These are phyloP conservation scores for Cadophora gregata DNA, from an alignment of 2,329 filamentous ascomycete species.

Conservation along the genomic window DNA sequence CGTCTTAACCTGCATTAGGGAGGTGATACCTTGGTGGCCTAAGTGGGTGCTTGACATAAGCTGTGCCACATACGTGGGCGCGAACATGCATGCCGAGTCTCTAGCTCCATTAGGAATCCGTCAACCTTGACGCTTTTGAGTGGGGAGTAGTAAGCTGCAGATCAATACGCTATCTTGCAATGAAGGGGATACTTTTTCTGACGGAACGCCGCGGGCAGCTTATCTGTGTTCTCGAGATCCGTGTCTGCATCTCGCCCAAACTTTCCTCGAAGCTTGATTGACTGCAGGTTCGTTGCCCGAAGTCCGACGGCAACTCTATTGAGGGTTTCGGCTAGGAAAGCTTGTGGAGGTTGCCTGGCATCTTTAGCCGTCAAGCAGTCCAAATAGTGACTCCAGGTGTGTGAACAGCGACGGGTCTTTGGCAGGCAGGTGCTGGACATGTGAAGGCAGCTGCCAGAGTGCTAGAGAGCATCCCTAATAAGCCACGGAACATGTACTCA, in stretches of 20 bases:
- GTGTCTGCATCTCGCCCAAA: neutral
- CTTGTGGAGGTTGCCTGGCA: neutral
- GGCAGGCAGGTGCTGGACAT: neutral
- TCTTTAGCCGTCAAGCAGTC: neutral
- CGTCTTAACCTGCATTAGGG: neutral
- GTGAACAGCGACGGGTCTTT: neutral
- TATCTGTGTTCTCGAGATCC: neutral
- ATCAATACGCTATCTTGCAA: neutral
- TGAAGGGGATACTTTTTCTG: neutral
- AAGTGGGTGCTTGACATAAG: constrained; percentile 11
- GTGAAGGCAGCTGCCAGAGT: neutral
- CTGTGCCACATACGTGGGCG: neutral
- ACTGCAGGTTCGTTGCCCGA: no score
- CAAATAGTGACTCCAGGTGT: neutral
- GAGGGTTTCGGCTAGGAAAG: neutral
- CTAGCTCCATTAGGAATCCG: neutral
- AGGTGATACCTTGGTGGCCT: neutral
- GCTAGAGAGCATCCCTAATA: neutral
- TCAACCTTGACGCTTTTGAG: neutral
- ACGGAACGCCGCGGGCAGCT: neutral
- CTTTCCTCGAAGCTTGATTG: neutral
- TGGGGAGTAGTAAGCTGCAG: neutral
- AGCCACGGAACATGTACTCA: neutral
- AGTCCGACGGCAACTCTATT: neutral
- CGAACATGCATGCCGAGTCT: constrained; percentile 1